phyloP scores from a whole-genome alignment of 371 early-diverging fungal species.

The Mucor saturninus region DNA sequence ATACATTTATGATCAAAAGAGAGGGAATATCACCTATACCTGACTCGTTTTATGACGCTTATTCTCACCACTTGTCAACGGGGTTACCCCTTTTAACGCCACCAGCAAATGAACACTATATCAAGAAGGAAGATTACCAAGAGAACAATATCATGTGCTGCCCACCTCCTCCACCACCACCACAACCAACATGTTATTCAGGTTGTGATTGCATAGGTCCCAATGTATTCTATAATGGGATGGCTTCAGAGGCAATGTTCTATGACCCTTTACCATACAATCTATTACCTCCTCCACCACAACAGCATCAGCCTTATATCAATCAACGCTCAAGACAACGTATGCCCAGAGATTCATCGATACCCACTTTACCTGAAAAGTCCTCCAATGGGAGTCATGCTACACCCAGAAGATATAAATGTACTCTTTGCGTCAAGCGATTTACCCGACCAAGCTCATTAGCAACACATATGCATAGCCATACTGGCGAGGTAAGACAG shows the following conservation, averaged over 20 bases:
- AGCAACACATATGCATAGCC: conserved; percentile 41
- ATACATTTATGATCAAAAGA: background rate
- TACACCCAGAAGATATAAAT: conserved; percentile 38
- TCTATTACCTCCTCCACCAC: conserved; percentile 1
- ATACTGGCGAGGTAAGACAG: conserved; percentile 45
- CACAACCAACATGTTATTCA: conserved; percentile 7
- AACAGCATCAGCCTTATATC: background rate
- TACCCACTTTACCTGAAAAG: background rate
- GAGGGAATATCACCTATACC: conserved; percentile 21
- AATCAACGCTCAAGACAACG: conserved; percentile 8
- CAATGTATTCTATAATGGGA: background rate
- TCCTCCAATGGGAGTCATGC: background rate
- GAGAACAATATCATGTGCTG: background rate
- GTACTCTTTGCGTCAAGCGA: conserved; percentile 34
- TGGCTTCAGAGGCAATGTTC: background rate
- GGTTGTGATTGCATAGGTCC: conserved; percentile 1
- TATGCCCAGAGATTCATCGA: background rate
- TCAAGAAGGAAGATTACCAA: conserved; percentile 7
- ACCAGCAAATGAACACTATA: conserved; percentile 16
- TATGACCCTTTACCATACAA: conserved; percentile 7
- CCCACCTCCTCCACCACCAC: conserved; percentile 1
- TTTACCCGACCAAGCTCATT: conserved; percentile 45
- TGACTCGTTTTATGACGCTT: conserved; percentile 25
- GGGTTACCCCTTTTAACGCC: conserved; percentile 28
- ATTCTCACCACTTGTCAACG: conserved; percentile 18